phyloP scores from a whole-genome alignment of 768 basidiomycete species.

The Agrocybe praecox region DNA sequence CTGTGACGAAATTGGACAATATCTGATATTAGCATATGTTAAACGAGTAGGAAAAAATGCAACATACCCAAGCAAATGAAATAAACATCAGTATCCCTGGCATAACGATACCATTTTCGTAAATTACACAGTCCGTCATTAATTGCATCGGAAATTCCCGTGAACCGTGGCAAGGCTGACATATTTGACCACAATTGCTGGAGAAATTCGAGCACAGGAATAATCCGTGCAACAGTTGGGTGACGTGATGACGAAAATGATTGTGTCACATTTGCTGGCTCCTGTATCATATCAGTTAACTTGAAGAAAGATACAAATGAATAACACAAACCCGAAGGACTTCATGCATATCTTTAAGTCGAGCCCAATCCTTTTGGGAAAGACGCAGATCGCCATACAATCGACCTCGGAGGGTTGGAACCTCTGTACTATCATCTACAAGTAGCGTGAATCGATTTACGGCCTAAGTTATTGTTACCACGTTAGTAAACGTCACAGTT shows the following conservation, averaged over 20 bases:
- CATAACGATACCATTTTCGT: background rate
- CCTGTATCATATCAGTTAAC: background rate
- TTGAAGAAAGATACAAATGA: background rate
- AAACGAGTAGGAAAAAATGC: too few relatives aligned
- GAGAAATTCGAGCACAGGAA: conserved; percentile 4
- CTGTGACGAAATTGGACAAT: background rate
- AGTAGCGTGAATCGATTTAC: background rate
- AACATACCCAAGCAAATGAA: conserved; percentile 5
- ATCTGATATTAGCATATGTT: too few relatives aligned
- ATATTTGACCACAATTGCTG: background rate
- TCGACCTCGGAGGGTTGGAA: background rate
- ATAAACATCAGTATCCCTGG: conserved; percentile 3
- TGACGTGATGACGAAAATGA: background rate
- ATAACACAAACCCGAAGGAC: background rate
- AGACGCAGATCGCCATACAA: background rate
- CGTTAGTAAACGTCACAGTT: too few relatives aligned
- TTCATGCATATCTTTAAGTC: background rate
- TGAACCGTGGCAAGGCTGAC: background rate
- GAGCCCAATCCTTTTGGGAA: background rate
- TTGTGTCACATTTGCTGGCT: background rate
- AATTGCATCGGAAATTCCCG: background rate
- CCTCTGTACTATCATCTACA: background rate
- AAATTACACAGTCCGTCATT: conserved; percentile 1
- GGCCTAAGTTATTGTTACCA: background rate
- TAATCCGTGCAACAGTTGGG: background rate